Evolutionary conservation across 352 stramenopile genomes (phyloP), one percentile per base, ranked within the genome.

Genomic region (Pythium vanterpoolii): DNA sequence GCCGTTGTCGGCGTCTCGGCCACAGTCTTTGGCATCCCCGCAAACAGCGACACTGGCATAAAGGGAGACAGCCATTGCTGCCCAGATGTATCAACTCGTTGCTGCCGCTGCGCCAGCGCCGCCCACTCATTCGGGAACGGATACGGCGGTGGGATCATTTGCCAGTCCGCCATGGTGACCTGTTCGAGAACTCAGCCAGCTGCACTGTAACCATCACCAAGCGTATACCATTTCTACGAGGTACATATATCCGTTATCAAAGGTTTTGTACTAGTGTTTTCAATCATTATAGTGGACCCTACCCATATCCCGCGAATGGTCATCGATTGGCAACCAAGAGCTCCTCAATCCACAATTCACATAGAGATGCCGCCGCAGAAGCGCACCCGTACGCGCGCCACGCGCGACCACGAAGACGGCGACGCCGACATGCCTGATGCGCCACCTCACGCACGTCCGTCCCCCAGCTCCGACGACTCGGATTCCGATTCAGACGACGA

Each of bases 81-180:
- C 27, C 53, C 28, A 56, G 13, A 33, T 10, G 11, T 13, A 4
- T 52, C 43, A 19, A 26, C 11, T 9, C 28, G 30, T 18, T 49
- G 58, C 30, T 70, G 62, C 38, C 66, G 63, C 38, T 76, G 64
- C 36, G 84, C 77, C 24, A 91, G 42, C 38, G 55, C 44, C 42
- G 71, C 63, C 84, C 84, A 94, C 34, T 60, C 70, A 53, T 89
- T 75, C 18, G 79, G 80, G 61, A 94, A 90, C 62, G 84, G 84
- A 68, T 82, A 94, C 59, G 84, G 84, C 59, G 84, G 84, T 47
- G 78, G 84, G 49, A 91, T 83, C 57, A 76, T 82, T 14, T 21
- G 24, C 19, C 19, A 30, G n/a, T 30, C n/a, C 42, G 24, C 14
- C 42, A 28, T 26, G 16, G 16, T 48, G 42, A 30, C 23, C 8